These are phyloP conservation scores for Hericium erinaceus DNA, from an alignment of 768 basidiomycete species.

Conservation along the genomic window DNA sequence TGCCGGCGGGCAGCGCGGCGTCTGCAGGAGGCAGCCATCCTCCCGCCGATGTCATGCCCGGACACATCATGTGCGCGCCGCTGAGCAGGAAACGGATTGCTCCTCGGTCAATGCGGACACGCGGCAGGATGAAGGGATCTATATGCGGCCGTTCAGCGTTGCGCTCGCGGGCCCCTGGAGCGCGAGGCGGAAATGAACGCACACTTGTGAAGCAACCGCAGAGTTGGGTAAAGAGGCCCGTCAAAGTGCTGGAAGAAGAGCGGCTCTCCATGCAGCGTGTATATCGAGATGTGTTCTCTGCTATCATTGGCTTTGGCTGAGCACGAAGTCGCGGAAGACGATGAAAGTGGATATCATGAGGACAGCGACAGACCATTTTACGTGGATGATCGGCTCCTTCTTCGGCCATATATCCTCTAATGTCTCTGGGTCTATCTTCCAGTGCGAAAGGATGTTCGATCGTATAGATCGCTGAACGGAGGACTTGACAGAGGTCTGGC, in stretches of 20 bases:
- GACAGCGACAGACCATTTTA: conserved; percentile 72
- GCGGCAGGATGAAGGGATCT: conserved; percentile 90
- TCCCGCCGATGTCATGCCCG: conserved; percentile 88
- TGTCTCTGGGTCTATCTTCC: conserved; percentile 71
- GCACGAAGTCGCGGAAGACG: not conserved
- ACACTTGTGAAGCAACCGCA: conserved; percentile 91
- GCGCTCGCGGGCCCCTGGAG: not conserved
- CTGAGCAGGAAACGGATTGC: conserved; percentile 95
- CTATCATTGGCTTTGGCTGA: conserved; percentile 34
- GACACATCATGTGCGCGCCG: conserved; percentile 95
- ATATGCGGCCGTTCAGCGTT: not conserved
- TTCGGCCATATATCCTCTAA: conserved; percentile 96
- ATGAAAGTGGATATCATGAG: not conserved
- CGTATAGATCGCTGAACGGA: conserved; percentile 90
- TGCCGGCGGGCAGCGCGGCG: conserved; percentile 54
- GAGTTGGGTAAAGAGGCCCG: conserved; percentile 83
- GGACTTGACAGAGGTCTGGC: conserved; percentile 86
- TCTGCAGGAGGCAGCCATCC: conserved; percentile 77
- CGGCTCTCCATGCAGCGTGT: conserved; percentile 79
- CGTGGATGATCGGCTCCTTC: conserved; percentile 89
- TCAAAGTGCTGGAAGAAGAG: conserved; percentile 96
- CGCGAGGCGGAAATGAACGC: conserved; percentile 12
- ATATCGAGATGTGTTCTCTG: conserved; percentile 93
- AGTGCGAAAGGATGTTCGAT: conserved; percentile 67
- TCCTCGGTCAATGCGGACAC: conserved; percentile 87